Evolutionary conservation across 139 green algal genomes (phyloP), one percentile per base, ranked within the genome.

Genomic region (Chlamydomonas incerta): DNA sequence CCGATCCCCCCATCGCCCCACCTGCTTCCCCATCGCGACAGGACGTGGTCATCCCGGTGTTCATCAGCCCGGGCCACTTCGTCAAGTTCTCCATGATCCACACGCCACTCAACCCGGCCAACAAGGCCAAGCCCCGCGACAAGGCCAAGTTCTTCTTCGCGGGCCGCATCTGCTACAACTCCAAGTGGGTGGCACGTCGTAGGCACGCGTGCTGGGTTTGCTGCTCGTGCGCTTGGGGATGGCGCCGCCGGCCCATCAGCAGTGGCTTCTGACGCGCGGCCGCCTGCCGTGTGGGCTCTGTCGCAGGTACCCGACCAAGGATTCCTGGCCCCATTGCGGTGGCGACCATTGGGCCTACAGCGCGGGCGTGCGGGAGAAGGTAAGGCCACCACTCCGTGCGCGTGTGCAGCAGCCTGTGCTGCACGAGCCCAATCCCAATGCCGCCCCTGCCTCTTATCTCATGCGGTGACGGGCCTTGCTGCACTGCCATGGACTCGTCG

Each of bases 21-120:
- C 31, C 52, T 15, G 24, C 14, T 47, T 28, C 37, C 26, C 60
- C 57, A 0, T 57, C 23, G 57, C 24, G 29, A 0, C 81, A 88
- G 75, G 87, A 91, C 60, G 67, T 91, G 46, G 87, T 91, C 9
- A 71, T 91, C 47, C 87, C 87, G 0, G 87, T 91, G 18, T 91
- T 88, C 82, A 86, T 91, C 50, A 69, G 68, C 14, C 46, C 82
- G 28, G 77, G 81, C 11, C 82, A 88, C 75, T 91, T 84, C 68
- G 17, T 37, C 50, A 75, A 83, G 47, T 87, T 90, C 67, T 74
- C 72, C 35, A 63, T 90, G 35, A 34, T 66, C 2, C 83, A 65
- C 33, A 81, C 65, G 8, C 87, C 87, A 29, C 67, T 88, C 65
- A 74, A 90, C 47, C 80, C 87, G 3, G 26, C 41, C 47, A 34